Evolutionary conservation across 352 stramenopile genomes (phyloP).

Genomic region (Albugo laibachii): DNA sequence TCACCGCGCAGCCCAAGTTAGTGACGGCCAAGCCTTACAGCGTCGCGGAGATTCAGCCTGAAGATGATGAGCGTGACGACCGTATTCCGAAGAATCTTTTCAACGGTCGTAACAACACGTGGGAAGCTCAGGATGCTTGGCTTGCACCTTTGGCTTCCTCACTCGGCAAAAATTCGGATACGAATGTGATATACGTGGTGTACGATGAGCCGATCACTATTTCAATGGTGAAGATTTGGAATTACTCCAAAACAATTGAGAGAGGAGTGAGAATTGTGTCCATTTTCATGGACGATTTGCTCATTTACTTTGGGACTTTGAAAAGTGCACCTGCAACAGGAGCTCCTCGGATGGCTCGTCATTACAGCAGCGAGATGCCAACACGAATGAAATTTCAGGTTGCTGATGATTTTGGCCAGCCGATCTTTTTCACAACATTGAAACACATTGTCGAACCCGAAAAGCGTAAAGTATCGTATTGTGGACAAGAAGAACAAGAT

Average conservation of each 20-base stretch:
- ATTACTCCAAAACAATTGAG: constrained; percentile 75
- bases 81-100: constrained; percentile 41
- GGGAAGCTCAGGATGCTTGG: constrained; percentile 52
- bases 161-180: constrained; percentile 16
- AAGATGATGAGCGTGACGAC: constrained; percentile 17
- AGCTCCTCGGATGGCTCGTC: constrained; percentile 6
- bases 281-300: constrained; percentile 76
- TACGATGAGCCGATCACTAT: constrained; percentile 54
- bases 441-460: constrained; percentile 43
- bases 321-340: constrained; percentile 20
- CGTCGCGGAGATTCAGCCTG: constrained; percentile 19
- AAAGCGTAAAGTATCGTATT: constrained; percentile 47
- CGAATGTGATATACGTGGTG: constrained; percentile 49
- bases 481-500: constrained; percentile 61
- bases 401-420: constrained; percentile 48
- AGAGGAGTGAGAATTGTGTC: constrained; percentile 66
- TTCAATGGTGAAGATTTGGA: constrained; percentile 78
- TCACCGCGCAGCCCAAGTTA: constrained; percentile 15
- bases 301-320: constrained; percentile 45
- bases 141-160: constrained; percentile 53
- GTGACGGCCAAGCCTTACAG: constrained; percentile 36
- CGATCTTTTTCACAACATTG: constrained; percentile 55
- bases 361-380: not conserved
- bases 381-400: constrained; percentile 19
- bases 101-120: constrained; percentile 43